A percentile compares a stretch with the other conserved stretches of the same genome.
phyloP scores from a whole-genome alignment of 495 filamentous ascomycete species.

The Melanomma pulvis-pyrius region DNA sequence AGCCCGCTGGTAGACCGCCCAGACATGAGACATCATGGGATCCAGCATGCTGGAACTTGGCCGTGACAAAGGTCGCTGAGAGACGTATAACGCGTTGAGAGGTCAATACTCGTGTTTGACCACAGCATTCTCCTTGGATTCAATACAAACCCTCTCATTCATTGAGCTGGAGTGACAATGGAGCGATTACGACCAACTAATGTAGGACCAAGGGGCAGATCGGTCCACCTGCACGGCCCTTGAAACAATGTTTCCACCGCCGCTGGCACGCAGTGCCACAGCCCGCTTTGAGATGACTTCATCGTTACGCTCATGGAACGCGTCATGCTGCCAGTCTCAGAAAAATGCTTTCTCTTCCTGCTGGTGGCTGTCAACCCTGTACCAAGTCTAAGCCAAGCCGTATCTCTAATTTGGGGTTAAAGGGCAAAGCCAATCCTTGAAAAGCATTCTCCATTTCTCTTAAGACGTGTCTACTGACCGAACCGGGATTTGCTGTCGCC shows the following conservation, averaged over 20 bases:
- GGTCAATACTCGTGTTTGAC: no score
- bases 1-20: not conserved
- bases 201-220: not conserved
- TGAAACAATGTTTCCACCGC: slow-evolving; percentile 6
- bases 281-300: not conserved
- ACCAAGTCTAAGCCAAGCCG: slow-evolving; percentile 4
- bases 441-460: not conserved
- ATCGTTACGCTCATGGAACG: not conserved
- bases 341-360: slow-evolving; percentile 1
- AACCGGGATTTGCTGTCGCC: not conserved
- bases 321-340: slow-evolving; percentile 7
- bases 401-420: slow-evolving; percentile 2
- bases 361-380: not conserved
- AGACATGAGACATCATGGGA: no score
- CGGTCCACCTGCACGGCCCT: not conserved
- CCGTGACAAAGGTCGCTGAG: no score
- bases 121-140: no score
- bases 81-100: no score
- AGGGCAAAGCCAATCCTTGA: not conserved
- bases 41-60: no score
- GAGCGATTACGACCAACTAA: no score
- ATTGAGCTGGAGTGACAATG: no score
- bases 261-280: not conserved
- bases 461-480: not conserved
- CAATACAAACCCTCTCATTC: no score